These are phyloP conservation scores for Kodamaea sp. DNA, from an alignment of 1,139 yeast species.

Conservation along the genomic window DNA sequence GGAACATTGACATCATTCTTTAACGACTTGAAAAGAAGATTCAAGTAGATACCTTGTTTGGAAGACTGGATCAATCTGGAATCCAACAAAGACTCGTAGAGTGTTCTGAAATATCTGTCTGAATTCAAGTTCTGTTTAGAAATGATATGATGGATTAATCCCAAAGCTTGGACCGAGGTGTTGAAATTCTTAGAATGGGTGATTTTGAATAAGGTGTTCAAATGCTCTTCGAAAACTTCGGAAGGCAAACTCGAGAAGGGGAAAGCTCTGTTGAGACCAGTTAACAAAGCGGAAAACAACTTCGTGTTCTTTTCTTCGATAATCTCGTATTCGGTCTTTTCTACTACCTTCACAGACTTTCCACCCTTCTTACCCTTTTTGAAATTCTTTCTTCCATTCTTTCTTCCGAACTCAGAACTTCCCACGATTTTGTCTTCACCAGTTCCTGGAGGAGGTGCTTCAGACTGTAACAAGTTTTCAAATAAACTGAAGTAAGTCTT, in stretches of 20 bases:
- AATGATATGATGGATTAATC: conserved; percentile 77
- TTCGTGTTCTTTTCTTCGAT: conserved; percentile 84
- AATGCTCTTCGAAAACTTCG: conserved; percentile 71
- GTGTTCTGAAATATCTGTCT: conserved; percentile 83
- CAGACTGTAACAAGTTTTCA: conserved; percentile 73
- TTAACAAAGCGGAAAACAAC: conserved; percentile 84
- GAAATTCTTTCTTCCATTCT: conserved; percentile 53
- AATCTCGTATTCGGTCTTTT: conserved; percentile 68
- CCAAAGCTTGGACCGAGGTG: conserved; percentile 90
- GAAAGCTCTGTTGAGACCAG: conserved; percentile 95
- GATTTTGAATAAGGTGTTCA: conserved; percentile 82
- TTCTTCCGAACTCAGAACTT: conserved; percentile 49
- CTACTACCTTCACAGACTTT: conserved; percentile 63
- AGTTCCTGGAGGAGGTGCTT: conserved; percentile 21
- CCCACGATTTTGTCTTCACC: conserved; percentile 41
- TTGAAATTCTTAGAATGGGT: conserved; percentile 94
- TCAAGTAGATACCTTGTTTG: conserved; percentile 86
- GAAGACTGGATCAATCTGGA: conserved; percentile 81
- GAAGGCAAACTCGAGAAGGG: conserved; percentile 84
- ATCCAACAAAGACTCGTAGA: conserved; percentile 88
- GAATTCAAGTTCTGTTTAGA: conserved; percentile 55
- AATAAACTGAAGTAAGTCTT: conserved; percentile 85
- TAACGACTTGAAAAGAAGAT: conserved; percentile 79
- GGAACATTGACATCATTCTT: conserved; percentile 65
- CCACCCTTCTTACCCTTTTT: conserved; percentile 76